Conservation (phyloP, 1,284 basidiomycete species). For the Cutaneotrichosporon cyanovorans region DNA sequence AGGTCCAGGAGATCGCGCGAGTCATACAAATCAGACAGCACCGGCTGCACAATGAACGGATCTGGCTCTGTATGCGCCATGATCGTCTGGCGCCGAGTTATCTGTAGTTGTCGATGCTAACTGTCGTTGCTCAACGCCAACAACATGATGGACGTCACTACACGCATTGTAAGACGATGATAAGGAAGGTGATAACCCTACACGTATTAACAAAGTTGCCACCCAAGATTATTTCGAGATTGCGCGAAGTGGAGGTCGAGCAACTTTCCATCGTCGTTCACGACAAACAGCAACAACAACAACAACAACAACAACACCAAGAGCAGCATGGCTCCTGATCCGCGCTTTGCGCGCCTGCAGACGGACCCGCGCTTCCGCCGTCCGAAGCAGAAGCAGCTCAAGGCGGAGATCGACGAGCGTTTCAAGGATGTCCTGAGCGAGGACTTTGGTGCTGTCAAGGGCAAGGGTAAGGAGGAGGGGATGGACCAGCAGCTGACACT, state of each 20-base stretch:
- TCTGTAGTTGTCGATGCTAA: not conserved
- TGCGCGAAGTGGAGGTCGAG: constrained; percentile 1
- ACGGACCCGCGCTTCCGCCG: constrained; percentile 89
- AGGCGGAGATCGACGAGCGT: constrained; percentile 86
- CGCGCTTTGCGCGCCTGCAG: constrained; percentile 76
- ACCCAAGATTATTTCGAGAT: constrained; percentile 1
- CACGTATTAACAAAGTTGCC: constrained; percentile 4
- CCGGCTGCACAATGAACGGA: constrained; percentile 36
- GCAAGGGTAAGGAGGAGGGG: constrained; percentile 23
- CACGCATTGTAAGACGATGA: not conserved
- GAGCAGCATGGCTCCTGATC: constrained; percentile 48
- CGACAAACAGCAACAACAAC: not conserved
- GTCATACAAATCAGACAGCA: constrained; percentile 35
- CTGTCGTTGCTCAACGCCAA: too few species aligned
- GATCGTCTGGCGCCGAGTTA: not conserved
- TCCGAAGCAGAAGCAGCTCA: constrained; percentile 69
- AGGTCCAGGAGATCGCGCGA: constrained; percentile 39
- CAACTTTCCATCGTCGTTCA: not conserved
- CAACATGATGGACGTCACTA: too few species aligned
- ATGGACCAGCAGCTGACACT: constrained; percentile 9
- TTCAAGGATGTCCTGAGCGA: constrained; percentile 71
- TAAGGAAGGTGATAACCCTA: not conserved
- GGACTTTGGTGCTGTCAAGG: constrained; percentile 42
- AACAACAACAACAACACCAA: not conserved
- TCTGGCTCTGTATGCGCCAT: constrained; percentile 5